phyloP scores from a whole-genome alignment of 371 early-diverging fungal species.

The Lichtheimia hyalospora region DNA sequence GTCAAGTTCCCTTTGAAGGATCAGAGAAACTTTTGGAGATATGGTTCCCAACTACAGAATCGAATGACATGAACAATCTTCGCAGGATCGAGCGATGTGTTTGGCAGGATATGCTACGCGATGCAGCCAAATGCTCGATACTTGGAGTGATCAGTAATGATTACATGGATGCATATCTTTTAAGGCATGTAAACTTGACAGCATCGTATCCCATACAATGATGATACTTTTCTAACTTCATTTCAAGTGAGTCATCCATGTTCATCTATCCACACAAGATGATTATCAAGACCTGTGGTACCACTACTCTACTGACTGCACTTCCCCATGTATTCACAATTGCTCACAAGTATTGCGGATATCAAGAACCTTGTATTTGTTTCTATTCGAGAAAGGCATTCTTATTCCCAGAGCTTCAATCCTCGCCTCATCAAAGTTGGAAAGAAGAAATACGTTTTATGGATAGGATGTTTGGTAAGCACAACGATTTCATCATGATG shows the following conservation, averaged over 20 bases:
- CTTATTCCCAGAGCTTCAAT: conserved; percentile 92
- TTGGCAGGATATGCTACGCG: conserved; percentile 88
- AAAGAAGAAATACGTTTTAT: conserved; percentile 80
- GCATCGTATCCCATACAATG: not conserved
- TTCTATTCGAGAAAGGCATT: conserved; percentile 96
- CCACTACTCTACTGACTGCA: conserved; percentile 88
- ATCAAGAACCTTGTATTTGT: conserved; percentile 75
- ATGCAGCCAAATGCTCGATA: conserved; percentile 90
- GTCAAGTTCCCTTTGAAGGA: conserved; percentile 76
- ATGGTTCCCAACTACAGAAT: conserved; percentile 42
- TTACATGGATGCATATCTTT: conserved; percentile 84
- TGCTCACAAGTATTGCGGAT: conserved; percentile 68
- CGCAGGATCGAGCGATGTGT: conserved; percentile 72
- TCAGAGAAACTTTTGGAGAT: conserved; percentile 96
- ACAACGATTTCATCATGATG: not conserved
- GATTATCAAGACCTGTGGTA: conserved; percentile 96
- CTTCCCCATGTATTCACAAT: conserved; percentile 82
- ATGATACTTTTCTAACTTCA: conserved; percentile 5
- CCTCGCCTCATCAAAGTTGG: conserved; percentile 89
- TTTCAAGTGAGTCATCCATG: conserved; percentile 88
- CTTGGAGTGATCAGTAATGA: conserved; percentile 81
- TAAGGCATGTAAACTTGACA: conserved; percentile 54
- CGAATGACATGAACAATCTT: conserved; percentile 38
- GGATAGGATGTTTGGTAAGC: conserved; percentile 65
- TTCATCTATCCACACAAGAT: conserved; percentile 94